phyloP scores from a whole-genome alignment of 2,329 filamentous ascomycete genomes.

The Arthrobotrys musiformis region DNA sequence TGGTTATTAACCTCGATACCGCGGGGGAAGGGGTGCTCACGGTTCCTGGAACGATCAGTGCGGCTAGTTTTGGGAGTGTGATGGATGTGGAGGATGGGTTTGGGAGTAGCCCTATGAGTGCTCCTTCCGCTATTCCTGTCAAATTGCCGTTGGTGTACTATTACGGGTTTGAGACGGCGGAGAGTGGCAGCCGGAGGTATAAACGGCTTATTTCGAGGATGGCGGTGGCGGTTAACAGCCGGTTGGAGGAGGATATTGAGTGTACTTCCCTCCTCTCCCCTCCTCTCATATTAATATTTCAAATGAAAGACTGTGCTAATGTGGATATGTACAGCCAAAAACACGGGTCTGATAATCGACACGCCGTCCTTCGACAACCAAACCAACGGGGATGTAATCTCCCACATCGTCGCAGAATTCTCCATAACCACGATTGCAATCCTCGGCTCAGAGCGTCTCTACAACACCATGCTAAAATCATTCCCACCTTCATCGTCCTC shows the following conservation, averaged over 20 bases:
- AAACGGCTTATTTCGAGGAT: constrained; percentile 78
- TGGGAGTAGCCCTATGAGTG: constrained; percentile 89
- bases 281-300: background rate
- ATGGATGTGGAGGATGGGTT: constrained; percentile 90
- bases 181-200: constrained; percentile 78
- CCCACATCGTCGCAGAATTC: constrained; percentile 79
- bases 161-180: constrained; percentile 78
- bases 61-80: constrained; percentile 85
- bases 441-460: constrained; percentile 80
- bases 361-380: constrained; percentile 76
- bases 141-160: constrained; percentile 93
- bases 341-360: constrained; percentile 85
- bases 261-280: background rate
- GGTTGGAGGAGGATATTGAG: constrained; percentile 78
- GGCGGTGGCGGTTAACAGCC: constrained; percentile 79
- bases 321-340: constrained; percentile 61
- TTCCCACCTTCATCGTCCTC: constrained; percentile 68
- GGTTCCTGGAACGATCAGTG: constrained; percentile 82
- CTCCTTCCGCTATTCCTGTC: constrained; percentile 85
- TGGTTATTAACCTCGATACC: constrained; percentile 86
- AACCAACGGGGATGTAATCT: constrained; percentile 77
- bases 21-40: constrained; percentile 77
- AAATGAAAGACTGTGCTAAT: background rate
- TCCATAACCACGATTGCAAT: constrained; percentile 76
- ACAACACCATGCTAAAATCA: constrained; percentile 75